Percentiles rank a stretch among this genome's conserved stretches.
Conservation (phyloP, 305 asterid genomes). For the Fraxinus platypoda region DNA sequence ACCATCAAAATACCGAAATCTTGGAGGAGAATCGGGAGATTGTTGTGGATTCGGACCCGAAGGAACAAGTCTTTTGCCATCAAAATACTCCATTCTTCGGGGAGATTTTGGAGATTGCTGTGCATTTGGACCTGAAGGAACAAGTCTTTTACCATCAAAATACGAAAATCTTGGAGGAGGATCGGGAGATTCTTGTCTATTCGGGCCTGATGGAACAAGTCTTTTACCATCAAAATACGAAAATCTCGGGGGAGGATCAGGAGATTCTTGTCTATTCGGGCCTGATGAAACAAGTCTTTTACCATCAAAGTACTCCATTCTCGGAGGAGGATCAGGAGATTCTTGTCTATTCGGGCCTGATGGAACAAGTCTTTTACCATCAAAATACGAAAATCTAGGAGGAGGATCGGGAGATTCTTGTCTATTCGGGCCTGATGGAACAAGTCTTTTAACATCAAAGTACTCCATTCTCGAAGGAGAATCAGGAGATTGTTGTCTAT, state of each 20-base stretch:
- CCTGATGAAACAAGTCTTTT: background rate
- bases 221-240: background rate
- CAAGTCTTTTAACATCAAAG: background rate
- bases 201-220: background rate
- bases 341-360: background rate
- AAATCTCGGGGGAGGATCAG: background rate
- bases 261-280: background rate
- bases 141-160: background rate
- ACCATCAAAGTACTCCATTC: background rate
- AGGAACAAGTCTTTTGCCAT: background rate
- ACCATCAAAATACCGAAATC: background rate
- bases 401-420: background rate
- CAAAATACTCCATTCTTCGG: background rate
- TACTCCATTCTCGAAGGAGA: background rate
- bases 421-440: background rate
- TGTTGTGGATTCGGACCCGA: background rate
- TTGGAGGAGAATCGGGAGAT: background rate
- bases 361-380: background rate
- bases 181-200: background rate
- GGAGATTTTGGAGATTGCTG: background rate
- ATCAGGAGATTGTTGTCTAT: background rate
- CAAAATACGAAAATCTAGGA: background rate
- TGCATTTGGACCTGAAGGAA: background rate
- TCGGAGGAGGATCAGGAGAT: background rate
- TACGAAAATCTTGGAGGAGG: background rate